Conservation (phyloP, 148 eudicot species). For the Rhododendron vialii region DNA sequence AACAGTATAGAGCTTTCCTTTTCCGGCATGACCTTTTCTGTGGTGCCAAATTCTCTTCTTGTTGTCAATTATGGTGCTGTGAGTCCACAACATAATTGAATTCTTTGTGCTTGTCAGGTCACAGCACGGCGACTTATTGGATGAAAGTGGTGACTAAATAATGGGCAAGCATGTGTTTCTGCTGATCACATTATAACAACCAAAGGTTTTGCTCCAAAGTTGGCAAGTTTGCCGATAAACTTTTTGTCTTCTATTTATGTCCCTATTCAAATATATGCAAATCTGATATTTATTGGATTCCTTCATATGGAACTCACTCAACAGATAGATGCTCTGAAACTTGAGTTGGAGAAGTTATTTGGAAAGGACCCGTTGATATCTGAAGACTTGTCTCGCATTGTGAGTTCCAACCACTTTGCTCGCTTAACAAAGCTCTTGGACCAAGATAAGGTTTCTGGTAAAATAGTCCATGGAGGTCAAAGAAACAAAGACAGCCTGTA, state of each 20-base stretch:
- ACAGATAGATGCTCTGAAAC: slow-evolving; percentile 47
- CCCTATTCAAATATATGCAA: neutral
- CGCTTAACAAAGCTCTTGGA: slow-evolving; percentile 49
- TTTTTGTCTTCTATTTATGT: neutral
- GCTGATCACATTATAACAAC: slow-evolving; percentile 60
- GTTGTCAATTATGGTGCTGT: neutral
- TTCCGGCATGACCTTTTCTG: neutral
- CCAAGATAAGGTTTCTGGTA: slow-evolving; percentile 46
- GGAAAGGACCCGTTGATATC: slow-evolving; percentile 49
- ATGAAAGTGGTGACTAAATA: slow-evolving; percentile 66
- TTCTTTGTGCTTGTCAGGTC: slow-evolving; percentile 25
- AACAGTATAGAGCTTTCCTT: slow-evolving; percentile 23
- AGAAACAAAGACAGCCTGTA: slow-evolving; percentile 43
- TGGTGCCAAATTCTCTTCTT: neutral
- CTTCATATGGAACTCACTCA: slow-evolving; percentile 7
- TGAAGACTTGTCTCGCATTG: slow-evolving; percentile 45
- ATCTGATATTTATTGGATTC: neutral
- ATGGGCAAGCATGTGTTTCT: slow-evolving; percentile 62
- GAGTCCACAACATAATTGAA: neutral
- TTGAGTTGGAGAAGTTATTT: slow-evolving; percentile 36
- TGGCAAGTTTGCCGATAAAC: slow-evolving; percentile 29
- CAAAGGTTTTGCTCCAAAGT: slow-evolving; percentile 48
- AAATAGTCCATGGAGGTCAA: slow-evolving; percentile 53
- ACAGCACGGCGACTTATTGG: slow-evolving; percentile 44
- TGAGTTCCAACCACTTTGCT: slow-evolving; percentile 48